These are phyloP conservation scores for Gardenia jasminoides DNA, from an alignment of 257 asterid genomes.

Conservation along the genomic window DNA sequence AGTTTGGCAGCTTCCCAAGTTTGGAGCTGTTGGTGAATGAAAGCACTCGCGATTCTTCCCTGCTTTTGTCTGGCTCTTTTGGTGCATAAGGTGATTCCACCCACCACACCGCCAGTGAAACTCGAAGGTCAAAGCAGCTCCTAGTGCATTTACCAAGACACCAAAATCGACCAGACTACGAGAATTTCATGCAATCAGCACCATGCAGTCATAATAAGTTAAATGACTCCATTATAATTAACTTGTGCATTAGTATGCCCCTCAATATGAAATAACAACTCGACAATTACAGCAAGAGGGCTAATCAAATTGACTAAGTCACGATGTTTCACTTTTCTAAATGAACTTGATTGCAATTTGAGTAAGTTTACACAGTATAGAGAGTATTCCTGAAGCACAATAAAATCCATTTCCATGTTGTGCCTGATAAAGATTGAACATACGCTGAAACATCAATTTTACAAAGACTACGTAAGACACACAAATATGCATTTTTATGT, in stretches of 20 bases:
- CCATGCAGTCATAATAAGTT: constrained; percentile 3
- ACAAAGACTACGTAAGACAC: not conserved
- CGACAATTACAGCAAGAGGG: constrained; percentile 22
- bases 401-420: not conserved
- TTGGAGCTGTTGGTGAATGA: constrained; percentile 23
- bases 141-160: not conserved
- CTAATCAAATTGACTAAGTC: constrained; percentile 36
- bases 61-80: constrained; percentile 41
- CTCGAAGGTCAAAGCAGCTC: constrained; percentile 6
- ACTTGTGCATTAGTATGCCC: constrained; percentile 1
- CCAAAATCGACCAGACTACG: constrained; percentile 12
- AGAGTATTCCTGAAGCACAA: not conserved
- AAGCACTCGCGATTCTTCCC: constrained; percentile 28
- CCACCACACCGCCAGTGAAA: constrained; percentile 22
- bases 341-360: constrained; percentile 11
- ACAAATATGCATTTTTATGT: not conserved
- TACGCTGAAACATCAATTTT: not conserved
- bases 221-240: constrained; percentile 7
- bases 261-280: constrained; percentile 16
- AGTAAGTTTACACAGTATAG: not conserved
- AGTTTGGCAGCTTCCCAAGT: constrained; percentile 39
- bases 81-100: constrained; percentile 38
- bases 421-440: not conserved
- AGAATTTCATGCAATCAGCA: constrained; percentile 15
- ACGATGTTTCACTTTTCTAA: constrained; percentile 7